A percentile compares a stretch with the other conserved stretches of the same genome.
Conservation (phyloP, 495 filamentous ascomycete genomes). For the Talaromyces adpressus region DNA sequence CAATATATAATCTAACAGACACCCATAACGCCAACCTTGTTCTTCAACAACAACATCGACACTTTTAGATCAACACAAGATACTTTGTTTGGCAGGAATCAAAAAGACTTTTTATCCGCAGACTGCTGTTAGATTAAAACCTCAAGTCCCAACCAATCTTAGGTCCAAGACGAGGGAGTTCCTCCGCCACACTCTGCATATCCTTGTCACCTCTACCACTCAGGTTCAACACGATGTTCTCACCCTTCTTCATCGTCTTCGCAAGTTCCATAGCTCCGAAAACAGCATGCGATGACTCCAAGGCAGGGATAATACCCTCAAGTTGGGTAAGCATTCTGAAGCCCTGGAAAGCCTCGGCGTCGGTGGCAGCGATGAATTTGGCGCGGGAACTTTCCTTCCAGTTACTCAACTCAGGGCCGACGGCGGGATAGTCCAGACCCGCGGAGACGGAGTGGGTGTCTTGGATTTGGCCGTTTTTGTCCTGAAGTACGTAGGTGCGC, state of each 20-base stretch:
- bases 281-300: slow-evolving; percentile 91
- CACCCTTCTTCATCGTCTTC: slow-evolving; percentile 79
- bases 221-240: slow-evolving; percentile 92
- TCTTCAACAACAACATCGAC: not conserved
- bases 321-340: slow-evolving; percentile 76
- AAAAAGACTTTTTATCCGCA: not conserved
- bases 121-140: slow-evolving; percentile 30
- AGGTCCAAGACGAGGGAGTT: slow-evolving; percentile 81
- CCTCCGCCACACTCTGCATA: slow-evolving; percentile 95
- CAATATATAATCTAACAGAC: not conserved
- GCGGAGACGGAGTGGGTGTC: slow-evolving; percentile 98
- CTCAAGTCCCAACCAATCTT: slow-evolving; percentile 95
- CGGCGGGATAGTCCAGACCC: slow-evolving; percentile 93
- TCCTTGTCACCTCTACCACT: slow-evolving; percentile 95
- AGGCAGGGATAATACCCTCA: slow-evolving; percentile 93
- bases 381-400: slow-evolving; percentile 91
- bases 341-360: slow-evolving; percentile 85
- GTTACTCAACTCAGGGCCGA: slow-evolving; percentile 80
- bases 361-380: slow-evolving; percentile 84
- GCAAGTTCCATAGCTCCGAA: slow-evolving; percentile 83
- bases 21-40: not conserved
- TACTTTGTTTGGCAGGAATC: not conserved
- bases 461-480: slow-evolving; percentile 83
- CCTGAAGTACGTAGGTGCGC: slow-evolving; percentile 89
- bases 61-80: not conserved